Percentiles rank a stretch among this genome's conserved stretches.
Evolutionary conservation across 2,329 filamentous ascomycete species (phyloP).

Genomic region (Hansfordia pulvinata): DNA sequence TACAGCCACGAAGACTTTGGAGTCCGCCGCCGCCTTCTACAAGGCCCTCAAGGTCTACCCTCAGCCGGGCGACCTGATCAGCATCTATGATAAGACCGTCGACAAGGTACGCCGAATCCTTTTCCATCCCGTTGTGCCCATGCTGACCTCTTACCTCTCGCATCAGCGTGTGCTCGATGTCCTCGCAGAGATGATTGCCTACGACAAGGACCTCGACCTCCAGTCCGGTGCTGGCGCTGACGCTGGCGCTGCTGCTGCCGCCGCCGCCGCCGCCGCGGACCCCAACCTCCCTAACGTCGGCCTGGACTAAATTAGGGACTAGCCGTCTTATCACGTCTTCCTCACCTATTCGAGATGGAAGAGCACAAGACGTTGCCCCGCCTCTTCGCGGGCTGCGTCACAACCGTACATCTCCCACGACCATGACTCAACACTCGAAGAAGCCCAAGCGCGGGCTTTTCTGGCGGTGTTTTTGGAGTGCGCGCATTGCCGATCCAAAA

Average conservation of each 20-base stretch:
- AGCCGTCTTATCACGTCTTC: too few species aligned
- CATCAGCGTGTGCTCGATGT: conserved; percentile 78
- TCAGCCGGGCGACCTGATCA: conserved; percentile 80
- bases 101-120: conserved; percentile 56
- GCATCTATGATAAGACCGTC: conserved; percentile 97
- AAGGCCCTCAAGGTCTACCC: conserved; percentile 98
- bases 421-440: too few species aligned
- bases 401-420: too few species aligned
- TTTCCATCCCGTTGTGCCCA: conserved; percentile 1
- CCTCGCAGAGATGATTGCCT: conserved; percentile 94
- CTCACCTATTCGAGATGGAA: too few species aligned
- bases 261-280: conserved; percentile 25
- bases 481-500: too few species aligned
- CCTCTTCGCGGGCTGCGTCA: too few species aligned
- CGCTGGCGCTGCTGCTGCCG: too few species aligned
- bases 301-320: conserved; percentile 40
- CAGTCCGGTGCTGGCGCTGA: too few species aligned
- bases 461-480: too few species aligned
- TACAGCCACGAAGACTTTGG: conserved; percentile 54
- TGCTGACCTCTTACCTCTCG: background rate
- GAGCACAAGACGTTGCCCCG: too few species aligned
- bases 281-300: conserved; percentile 36
- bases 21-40: conserved; percentile 92
- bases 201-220: conserved; percentile 63
- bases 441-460: too few species aligned